Percentiles rank a stretch among this genome's conserved stretches.
These are phyloP conservation scores for Chrysophaeum taylorii DNA, from an alignment of 352 stramenopile genomes.

Conservation along the genomic window DNA sequence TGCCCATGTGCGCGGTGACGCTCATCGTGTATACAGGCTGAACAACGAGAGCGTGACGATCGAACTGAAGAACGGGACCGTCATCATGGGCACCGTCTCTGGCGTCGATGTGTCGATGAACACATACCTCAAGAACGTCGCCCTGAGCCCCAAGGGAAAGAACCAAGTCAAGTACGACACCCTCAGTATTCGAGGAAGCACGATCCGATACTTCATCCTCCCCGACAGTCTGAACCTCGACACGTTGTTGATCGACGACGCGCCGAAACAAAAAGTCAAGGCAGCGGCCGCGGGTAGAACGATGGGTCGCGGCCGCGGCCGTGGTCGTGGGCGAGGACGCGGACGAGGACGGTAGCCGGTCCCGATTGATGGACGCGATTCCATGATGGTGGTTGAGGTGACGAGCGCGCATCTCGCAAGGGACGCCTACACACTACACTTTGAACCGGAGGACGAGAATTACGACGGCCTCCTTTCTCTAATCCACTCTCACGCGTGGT, in stretches of 20 bases:
- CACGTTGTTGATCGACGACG: conserved; percentile 95
- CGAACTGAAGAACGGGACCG: conserved; percentile 74
- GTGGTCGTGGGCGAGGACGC: conserved; percentile 9
- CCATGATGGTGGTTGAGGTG: too few relatives aligned
- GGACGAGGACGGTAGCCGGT: not conserved
- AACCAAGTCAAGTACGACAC: conserved; percentile 92
- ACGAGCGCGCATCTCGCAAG: too few relatives aligned
- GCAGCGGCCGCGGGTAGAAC: not conserved
- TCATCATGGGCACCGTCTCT: conserved; percentile 88
- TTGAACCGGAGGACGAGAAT: too few relatives aligned
- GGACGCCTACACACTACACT: too few relatives aligned
- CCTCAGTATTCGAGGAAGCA: conserved; percentile 94
- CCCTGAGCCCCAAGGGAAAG: conserved; percentile 86
- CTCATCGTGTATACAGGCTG: too few relatives aligned
- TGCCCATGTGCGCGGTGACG: too few relatives aligned
- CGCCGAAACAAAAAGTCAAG: conserved; percentile 78
- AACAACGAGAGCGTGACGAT: conserved; percentile 76
- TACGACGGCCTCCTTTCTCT: too few relatives aligned
- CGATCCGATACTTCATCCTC: conserved; percentile 77
- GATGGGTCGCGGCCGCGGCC: conserved; percentile 3
- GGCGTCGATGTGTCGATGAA: conserved; percentile 99
- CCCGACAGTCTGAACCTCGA: conserved; percentile 93
- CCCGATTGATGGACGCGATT: too few relatives aligned
- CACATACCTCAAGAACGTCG: conserved; percentile 90
- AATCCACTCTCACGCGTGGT: too few relatives aligned